These are phyloP conservation scores for Kuraishia piskuri DNA, from an alignment of 805 yeast genomes.

Conservation along the genomic window DNA sequence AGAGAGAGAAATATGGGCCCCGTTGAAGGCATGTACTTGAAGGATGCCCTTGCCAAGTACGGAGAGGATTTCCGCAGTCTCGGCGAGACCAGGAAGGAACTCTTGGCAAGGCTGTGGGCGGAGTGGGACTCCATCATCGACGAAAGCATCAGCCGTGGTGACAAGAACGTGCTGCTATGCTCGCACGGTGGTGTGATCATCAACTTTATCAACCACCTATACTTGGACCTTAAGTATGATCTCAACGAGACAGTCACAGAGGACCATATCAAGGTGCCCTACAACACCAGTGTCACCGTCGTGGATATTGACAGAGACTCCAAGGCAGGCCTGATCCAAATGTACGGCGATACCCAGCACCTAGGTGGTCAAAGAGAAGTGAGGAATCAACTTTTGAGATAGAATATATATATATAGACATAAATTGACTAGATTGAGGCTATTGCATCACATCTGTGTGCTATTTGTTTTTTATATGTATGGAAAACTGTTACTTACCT, in stretches of 20 bases:
- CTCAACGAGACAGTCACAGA: constrained; percentile 29
- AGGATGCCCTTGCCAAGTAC: constrained; percentile 51
- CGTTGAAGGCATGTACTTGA: constrained; percentile 65
- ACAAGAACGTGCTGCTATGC: constrained; percentile 48
- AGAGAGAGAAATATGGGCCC: constrained; percentile 77
- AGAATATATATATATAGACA: not conserved
- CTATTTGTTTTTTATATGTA: not conserved
- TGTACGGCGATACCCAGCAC: constrained; percentile 63
- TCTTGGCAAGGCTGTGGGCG: constrained; percentile 37
- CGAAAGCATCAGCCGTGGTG: constrained; percentile 22
- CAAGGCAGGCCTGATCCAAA: constrained; percentile 33
- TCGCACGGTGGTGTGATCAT: constrained; percentile 82
- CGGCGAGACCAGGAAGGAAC: constrained; percentile 49
- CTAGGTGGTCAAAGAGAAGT: constrained; percentile 48
- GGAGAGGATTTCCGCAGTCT: constrained; percentile 53
- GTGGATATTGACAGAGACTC: constrained; percentile 43
- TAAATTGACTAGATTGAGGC: too few species aligned
- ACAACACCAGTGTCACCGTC: constrained; percentile 66
- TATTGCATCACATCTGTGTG: too few species aligned
- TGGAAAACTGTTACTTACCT: too few species aligned
- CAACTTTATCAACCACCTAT: constrained; percentile 43
- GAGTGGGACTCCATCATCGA: constrained; percentile 37
- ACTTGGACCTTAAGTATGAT: constrained; percentile 26
- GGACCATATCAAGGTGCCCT: constrained; percentile 48
- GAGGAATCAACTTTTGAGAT: constrained; percentile 38